Percentiles rank a stretch among this genome's conserved stretches.
phyloP scores from a whole-genome alignment of 495 filamentous ascomycete genomes.

The Aspergillus saccharolyticus region DNA sequence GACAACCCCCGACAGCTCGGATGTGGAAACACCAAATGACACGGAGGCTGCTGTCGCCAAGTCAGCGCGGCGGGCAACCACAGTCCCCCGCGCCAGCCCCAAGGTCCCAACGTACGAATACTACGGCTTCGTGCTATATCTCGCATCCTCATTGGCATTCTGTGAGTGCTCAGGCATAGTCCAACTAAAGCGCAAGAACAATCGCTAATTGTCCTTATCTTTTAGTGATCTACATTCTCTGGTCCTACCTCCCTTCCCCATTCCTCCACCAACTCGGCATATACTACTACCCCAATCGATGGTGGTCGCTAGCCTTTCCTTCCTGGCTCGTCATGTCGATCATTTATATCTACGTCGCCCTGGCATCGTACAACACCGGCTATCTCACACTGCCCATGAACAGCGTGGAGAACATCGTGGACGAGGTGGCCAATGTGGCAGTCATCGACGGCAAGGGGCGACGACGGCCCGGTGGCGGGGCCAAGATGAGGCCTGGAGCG shows the following conservation, averaged over 20 bases:
- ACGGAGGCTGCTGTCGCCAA: constrained; percentile 60
- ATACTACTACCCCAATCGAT: constrained; percentile 93
- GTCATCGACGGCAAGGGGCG: constrained; percentile 68
- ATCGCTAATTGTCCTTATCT: background rate
- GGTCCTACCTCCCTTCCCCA: constrained; percentile 88
- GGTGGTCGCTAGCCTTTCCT: constrained; percentile 93
- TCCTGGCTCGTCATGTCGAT: constrained; percentile 83
- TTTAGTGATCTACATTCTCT: constrained; percentile 81
- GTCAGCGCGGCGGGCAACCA: constrained; percentile 58
- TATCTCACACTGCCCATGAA: constrained; percentile 77
- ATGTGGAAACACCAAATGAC: constrained; percentile 66
- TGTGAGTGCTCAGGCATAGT: constrained; percentile 28
- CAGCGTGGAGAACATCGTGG: constrained; percentile 84
- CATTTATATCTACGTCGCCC: constrained; percentile 89
- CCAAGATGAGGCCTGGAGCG: constrained; percentile 43
- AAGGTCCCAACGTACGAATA: constrained; percentile 98
- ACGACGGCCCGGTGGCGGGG: constrained; percentile 42
- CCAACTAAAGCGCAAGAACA: background rate
- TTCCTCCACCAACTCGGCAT: constrained; percentile 92
- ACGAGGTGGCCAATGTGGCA: constrained; percentile 81
- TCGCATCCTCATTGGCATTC: constrained; percentile 75
- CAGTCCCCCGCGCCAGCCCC: constrained; percentile 80
- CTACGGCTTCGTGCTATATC: constrained; percentile 95
- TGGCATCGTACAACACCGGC: constrained; percentile 86
- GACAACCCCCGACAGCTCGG: constrained; percentile 85